A percentile compares a stretch with the other conserved stretches of the same genome.
Conservation (phyloP, 176 grass and related monocot species). For the Urochloa ruziziensis region DNA sequence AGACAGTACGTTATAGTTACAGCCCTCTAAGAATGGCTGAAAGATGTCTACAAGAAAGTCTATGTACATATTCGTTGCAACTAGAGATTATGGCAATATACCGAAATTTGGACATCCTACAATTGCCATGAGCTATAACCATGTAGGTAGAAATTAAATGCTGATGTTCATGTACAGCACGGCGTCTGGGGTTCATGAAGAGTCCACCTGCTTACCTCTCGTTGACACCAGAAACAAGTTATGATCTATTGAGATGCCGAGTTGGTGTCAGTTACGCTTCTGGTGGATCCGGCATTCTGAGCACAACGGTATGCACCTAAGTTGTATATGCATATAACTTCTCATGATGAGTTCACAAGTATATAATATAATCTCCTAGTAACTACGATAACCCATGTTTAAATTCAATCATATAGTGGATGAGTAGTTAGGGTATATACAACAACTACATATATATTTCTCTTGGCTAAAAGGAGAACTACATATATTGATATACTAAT, state of each 20-base stretch:
- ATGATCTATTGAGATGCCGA: not conserved
- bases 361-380: no score
- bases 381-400: not conserved
- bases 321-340: not conserved
- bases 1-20: no score
- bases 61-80: no score
- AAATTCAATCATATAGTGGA: not conserved
- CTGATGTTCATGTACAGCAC: not conserved
- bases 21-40: no score
- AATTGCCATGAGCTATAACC: not conserved
- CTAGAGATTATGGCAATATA: not conserved
- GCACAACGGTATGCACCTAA: not conserved
- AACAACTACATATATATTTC: no score
- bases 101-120: not conserved
- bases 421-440: no score
- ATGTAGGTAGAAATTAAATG: not conserved
- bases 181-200: not conserved
- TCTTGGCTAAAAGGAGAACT: no score
- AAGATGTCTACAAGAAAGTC: no score
- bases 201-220: constrained; percentile 9
- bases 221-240: not conserved
- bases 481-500: not conserved
- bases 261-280: not conserved
- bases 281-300: not conserved
- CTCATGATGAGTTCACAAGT: not conserved